Conservation (phyloP, 2,329 filamentous ascomycete genomes). For the Calonectria naviculata region DNA sequence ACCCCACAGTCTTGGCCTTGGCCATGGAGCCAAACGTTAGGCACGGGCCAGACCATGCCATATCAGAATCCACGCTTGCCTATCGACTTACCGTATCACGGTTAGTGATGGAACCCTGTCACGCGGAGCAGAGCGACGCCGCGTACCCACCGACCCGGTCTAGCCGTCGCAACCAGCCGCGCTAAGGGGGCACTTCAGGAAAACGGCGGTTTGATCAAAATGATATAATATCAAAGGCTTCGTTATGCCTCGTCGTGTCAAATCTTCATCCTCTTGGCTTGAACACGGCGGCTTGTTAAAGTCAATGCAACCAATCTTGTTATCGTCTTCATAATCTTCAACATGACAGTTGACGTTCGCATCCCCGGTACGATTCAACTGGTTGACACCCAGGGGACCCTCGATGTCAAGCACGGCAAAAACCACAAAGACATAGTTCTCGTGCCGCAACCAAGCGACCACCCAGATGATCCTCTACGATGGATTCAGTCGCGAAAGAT, state of each 20-base stretch:
- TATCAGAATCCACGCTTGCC: conserved; percentile 4
- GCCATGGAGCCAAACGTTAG: not conserved
- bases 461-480: conserved; percentile 37
- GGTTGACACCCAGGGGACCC: conserved; percentile 28
- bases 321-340: not conserved
- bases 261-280: not conserved
- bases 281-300: not conserved
- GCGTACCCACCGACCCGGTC: not conserved
- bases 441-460: conserved; percentile 35
- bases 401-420: conserved; percentile 33
- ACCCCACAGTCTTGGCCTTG: conserved; percentile 1
- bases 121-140: not conserved
- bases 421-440: conserved; percentile 32
- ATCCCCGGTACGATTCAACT: conserved; percentile 36
- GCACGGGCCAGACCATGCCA: not conserved
- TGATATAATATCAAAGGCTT: not conserved
- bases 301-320: not conserved
- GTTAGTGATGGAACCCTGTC: conserved; percentile 1
- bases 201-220: not conserved
- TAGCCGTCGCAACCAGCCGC: not conserved
- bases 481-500: conserved; percentile 34
- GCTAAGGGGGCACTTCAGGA: not conserved
- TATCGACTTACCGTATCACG: conserved; percentile 16
- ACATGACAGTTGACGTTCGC: conserved; percentile 14
- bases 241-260: not conserved